Evolutionary conservation across 306 rosid genomes (phyloP).

Genomic region (Casuarina cunninghamiana): DNA sequence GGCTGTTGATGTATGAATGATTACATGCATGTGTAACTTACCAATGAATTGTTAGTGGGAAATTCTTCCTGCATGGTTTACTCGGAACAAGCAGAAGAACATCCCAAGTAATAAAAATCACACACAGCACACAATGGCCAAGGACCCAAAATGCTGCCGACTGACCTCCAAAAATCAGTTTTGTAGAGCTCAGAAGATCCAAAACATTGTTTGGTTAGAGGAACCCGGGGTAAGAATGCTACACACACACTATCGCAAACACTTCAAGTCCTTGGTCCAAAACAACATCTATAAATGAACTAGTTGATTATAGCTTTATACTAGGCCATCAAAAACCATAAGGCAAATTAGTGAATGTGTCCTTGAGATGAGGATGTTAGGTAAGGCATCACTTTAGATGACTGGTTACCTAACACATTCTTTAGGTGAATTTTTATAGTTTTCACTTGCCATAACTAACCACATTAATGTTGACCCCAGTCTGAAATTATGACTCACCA

Average conservation of each 20-base stretch:
- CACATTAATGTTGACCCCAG: background rate
- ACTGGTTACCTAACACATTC: background rate
- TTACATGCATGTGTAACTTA: background rate
- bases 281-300: constrained; percentile 1
- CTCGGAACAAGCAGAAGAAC: background rate
- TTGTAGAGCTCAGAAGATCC: background rate
- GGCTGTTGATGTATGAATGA: background rate
- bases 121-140: background rate
- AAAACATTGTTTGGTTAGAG: background rate
- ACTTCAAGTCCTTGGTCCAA: background rate
- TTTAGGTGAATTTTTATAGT: background rate
- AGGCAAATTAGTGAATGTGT: background rate
- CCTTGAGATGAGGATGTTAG: background rate
- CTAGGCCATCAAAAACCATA: background rate
- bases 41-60: too few species aligned
- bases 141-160: background rate
- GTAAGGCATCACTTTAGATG: too few species aligned
- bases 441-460: background rate
- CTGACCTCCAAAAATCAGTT: background rate
- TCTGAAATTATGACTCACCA: background rate
- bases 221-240: background rate
- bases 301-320: background rate
- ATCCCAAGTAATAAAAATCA: background rate
- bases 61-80: background rate
- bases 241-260: background rate